A percentile compares a stretch with the other conserved stretches of the same genome.
These are phyloP conservation scores for Gossypium lobatum DNA, from an alignment of 441 rosid genomes.

Conservation along the genomic window DNA sequence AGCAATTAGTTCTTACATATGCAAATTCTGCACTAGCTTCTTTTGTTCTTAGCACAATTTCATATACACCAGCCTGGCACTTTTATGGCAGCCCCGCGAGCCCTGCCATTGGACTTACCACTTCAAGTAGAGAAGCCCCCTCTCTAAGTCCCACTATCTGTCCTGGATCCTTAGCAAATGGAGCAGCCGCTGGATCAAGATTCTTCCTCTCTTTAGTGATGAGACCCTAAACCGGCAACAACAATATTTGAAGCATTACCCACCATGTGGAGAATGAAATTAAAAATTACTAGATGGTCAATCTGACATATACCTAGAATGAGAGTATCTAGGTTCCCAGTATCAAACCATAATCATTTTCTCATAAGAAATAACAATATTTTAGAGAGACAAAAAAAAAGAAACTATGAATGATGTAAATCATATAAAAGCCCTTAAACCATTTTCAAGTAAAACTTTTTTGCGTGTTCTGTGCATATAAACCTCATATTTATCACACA, in stretches of 20 bases:
- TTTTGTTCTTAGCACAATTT: background rate
- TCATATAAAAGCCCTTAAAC: background rate
- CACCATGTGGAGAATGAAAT: background rate
- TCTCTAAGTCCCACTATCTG: constrained; percentile 64
- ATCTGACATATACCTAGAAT: constrained; percentile 7
- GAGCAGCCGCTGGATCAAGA: constrained; percentile 78
- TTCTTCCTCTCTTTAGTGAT: constrained; percentile 79
- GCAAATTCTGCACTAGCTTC: background rate
- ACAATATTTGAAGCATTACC: background rate
- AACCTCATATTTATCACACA: background rate
- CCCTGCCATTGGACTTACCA: constrained; percentile 48
- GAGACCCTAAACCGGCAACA: constrained; percentile 59
- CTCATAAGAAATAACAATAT: background rate
- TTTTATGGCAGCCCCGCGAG: constrained; percentile 14
- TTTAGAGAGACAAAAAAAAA: background rate
- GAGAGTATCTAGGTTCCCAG: background rate
- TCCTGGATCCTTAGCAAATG: constrained; percentile 73
- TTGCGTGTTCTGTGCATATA: background rate
- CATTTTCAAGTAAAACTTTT: background rate
- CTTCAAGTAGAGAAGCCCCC: constrained; percentile 83
- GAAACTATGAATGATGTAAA: background rate
- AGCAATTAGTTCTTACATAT: constrained; percentile 14
- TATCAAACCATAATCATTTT: background rate
- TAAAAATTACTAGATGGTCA: background rate
- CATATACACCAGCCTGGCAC: constrained; percentile 11